Evolutionary conservation across 371 early-diverging fungal species (phyloP).

Genomic region (Actinomortierella wolfii): DNA sequence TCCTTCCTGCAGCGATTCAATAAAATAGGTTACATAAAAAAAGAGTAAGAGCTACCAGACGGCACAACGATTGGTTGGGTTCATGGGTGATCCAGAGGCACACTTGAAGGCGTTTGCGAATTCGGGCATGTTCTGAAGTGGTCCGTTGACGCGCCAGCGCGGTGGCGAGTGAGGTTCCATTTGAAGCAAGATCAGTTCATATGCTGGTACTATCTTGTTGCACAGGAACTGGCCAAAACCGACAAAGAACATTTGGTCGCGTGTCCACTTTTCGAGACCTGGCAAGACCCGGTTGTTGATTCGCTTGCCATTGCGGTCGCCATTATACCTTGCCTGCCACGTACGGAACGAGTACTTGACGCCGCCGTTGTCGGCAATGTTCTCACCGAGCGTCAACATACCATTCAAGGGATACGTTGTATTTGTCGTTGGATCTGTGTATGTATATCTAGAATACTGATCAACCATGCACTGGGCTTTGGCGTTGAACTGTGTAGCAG

Average conservation of each 20-base stretch:
- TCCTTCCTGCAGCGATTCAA: too few relatives aligned
- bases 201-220: slow-evolving; percentile 16
- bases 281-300: slow-evolving; percentile 10
- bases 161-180: slow-evolving; percentile 17
- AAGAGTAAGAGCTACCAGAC: slow-evolving; percentile 53
- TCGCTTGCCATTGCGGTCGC: slow-evolving; percentile 25
- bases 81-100: slow-evolving; percentile 53
- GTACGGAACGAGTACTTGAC: slow-evolving; percentile 48
- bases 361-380: slow-evolving; percentile 82
- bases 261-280: slow-evolving; percentile 19
- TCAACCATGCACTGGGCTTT: slow-evolving; percentile 63
- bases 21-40: too few relatives aligned
- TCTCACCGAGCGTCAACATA: slow-evolving; percentile 68
- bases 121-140: slow-evolving; percentile 58
- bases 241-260: slow-evolving; percentile 56
- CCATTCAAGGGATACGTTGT: slow-evolving; percentile 52
- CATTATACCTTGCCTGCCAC: slow-evolving; percentile 49
- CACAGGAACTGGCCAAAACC: slow-evolving; percentile 59
- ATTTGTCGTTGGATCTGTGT: slow-evolving; percentile 34
- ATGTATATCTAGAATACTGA: slow-evolving; percentile 61
- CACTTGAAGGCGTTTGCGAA: slow-evolving; percentile 72
- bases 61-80: slow-evolving; percentile 54
- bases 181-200: slow-evolving; percentile 2
- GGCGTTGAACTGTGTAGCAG: slow-evolving; percentile 53
- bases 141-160: slow-evolving; percentile 53